Evolutionary conservation across 306 rosid genomes (phyloP).

Genomic region (Corylus avellana): DNA sequence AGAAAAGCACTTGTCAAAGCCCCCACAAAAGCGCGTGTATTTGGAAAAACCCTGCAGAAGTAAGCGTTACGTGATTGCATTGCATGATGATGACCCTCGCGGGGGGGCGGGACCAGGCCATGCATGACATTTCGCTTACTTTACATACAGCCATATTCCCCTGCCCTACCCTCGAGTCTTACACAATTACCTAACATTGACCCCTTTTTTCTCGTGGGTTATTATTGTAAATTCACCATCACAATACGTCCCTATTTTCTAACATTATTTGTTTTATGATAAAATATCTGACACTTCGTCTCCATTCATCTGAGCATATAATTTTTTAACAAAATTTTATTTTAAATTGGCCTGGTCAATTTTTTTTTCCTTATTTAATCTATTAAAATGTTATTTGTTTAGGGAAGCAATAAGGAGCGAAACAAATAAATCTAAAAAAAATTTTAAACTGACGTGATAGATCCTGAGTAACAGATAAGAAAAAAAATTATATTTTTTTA

Average conservation of each 20-base stretch:
- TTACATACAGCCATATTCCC: background rate
- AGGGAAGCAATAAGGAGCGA: too few species aligned
- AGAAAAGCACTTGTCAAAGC: constrained; percentile 10
- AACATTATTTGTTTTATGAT: too few species aligned
- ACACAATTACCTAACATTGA: constrained; percentile 3
- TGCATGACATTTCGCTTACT: constrained; percentile 33
- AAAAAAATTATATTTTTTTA: too few species aligned
- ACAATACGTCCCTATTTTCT: background rate
- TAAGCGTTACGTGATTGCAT: constrained; percentile 46
- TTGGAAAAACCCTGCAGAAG: background rate
- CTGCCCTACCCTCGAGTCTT: constrained; percentile 22
- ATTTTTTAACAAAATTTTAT: too few species aligned
- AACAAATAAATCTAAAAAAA: too few species aligned
- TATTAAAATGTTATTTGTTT: too few species aligned
- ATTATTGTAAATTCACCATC: constrained; percentile 21
- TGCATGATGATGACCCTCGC: constrained; percentile 32
- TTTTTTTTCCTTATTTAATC: too few species aligned
- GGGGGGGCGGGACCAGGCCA: constrained; percentile 47
- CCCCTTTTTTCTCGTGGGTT: constrained; percentile 34
- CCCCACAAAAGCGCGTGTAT: constrained; percentile 20
- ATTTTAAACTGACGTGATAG: too few species aligned
- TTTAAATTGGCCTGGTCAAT: too few species aligned
- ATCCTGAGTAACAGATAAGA: too few species aligned
- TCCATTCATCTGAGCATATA: too few species aligned
- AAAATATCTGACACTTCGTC: too few species aligned